Evolutionary conservation across 106 monocot species (phyloP).

Genomic region (Posidonia australis): DNA sequence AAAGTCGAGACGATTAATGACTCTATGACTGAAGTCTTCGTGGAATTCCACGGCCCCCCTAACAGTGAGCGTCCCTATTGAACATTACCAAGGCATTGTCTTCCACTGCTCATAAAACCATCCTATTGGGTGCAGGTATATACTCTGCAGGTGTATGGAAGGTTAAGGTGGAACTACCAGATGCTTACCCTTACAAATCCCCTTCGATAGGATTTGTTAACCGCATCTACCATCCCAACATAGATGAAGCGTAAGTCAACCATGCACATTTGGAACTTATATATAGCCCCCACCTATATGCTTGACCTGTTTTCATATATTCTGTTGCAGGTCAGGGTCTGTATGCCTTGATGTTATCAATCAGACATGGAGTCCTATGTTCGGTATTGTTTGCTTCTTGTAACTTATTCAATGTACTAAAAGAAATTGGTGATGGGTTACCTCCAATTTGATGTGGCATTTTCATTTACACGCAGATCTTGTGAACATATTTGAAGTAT

Average conservation of each 20-base stretch:
- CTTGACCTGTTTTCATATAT: neutral
- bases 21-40: slow-evolving; percentile 5
- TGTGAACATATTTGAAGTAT: slow-evolving; percentile 6
- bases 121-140: slow-evolving; percentile 24
- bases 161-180: slow-evolving; percentile 66
- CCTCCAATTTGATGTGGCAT: neutral
- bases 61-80: neutral
- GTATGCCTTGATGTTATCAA: slow-evolving; percentile 92
- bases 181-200: slow-evolving; percentile 81
- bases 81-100: neutral
- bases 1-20: slow-evolving; percentile 12
- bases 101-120: neutral
- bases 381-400: slow-evolving; percentile 30
- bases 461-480: slow-evolving; percentile 23
- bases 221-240: slow-evolving; percentile 75
- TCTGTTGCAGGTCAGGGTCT: slow-evolving; percentile 56
- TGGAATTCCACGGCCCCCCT: slow-evolving; percentile 10
- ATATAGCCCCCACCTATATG: neutral
- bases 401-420: neutral
- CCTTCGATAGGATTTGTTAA: slow-evolving; percentile 70
- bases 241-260: slow-evolving; percentile 59
- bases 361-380: slow-evolving; percentile 89
- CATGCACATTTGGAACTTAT: neutral
- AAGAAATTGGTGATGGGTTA: neutral
- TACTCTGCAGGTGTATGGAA: slow-evolving; percentile 77